phyloP scores from a whole-genome alignment of 352 stramenopile species.

The Synura sp. region DNA sequence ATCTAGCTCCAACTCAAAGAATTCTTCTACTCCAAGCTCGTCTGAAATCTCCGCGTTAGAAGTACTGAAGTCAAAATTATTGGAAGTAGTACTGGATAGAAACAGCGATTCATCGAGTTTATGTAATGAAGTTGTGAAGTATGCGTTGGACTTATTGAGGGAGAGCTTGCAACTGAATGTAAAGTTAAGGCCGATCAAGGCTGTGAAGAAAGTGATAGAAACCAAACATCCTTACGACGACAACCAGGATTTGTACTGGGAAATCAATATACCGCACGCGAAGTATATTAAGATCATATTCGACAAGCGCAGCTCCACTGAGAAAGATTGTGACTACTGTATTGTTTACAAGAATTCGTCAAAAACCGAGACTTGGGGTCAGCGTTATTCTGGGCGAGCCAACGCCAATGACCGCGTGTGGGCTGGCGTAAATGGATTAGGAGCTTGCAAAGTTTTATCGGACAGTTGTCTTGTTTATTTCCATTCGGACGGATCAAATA shows the following conservation, averaged over 20 bases:
- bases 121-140: too few species aligned
- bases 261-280: constrained; percentile 45
- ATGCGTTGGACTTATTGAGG: not conserved
- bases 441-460: constrained; percentile 63
- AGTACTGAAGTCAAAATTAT: not conserved
- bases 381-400: not conserved
- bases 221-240: constrained; percentile 74
- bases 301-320: constrained; percentile 46
- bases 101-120: too few species aligned
- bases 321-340: constrained; percentile 52
- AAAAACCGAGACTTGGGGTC: not conserved
- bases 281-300: constrained; percentile 51
- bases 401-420: constrained; percentile 43
- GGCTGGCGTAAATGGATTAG: constrained; percentile 47
- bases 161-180: not conserved
- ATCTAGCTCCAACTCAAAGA: too few species aligned
- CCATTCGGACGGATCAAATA: constrained; percentile 70
- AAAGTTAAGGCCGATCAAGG: not conserved
- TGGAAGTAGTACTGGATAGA: not conserved
- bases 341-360: constrained; percentile 43
- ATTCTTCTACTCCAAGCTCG: too few species aligned
- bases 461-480: constrained; percentile 74
- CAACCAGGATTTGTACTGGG: constrained; percentile 53
- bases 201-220: constrained; percentile 56
- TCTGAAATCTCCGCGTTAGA: not conserved